Evolutionary conservation across 2,329 filamentous ascomycete species (phyloP), one percentile per base, ranked within the genome.

Genomic region (Grosmannia penicillata): DNA sequence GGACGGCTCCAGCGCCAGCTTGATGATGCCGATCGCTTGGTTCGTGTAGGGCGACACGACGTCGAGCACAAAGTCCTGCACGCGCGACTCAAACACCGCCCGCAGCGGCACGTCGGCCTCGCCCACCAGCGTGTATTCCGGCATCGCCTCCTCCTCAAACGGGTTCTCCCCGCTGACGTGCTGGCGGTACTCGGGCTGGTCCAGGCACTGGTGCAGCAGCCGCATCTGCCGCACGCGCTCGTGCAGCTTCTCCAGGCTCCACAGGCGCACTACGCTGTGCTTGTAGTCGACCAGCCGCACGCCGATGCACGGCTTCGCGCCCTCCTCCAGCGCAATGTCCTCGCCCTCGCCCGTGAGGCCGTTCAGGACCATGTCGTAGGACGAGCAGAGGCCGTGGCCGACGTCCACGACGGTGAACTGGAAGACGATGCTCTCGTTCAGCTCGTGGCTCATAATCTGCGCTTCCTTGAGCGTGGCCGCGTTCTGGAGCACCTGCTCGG

Each of bases 381-480:
- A 93, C 4, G 91, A 98, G 49, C 82, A 87, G 47, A 93, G 71
- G 18, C 77, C 78, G 51, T 98, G 87, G 2, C 91, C 91, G 45
- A 81, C 66, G 50, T 95, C 89, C 24, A 96, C 76, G 40, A 95
- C 78, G 11, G 84, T 81, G 54, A 96, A 98, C 56, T 98, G 91
- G 55, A 98, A 96, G 17, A 89, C 79, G 8, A 95, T 82, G 47
- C 77, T 77, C 56, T 95, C 91, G 48, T 91, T 83, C 63, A 98
- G 82, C 51, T 93, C 84, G 49, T 94, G 89, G 61, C 87, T 93
- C 84, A 98, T 91, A 43, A 98, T 79, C 53, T 98, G 91, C 2
- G 91, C 91, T 58, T 98, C 91, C 56, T 98, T 98, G 42, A 98
- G 59, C 22, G 78, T 74, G 8, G 83, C 77, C 3, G 89, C 89